Conservation (phyloP, 2,329 filamentous ascomycete species). For the Xylaria sp. region DNA sequence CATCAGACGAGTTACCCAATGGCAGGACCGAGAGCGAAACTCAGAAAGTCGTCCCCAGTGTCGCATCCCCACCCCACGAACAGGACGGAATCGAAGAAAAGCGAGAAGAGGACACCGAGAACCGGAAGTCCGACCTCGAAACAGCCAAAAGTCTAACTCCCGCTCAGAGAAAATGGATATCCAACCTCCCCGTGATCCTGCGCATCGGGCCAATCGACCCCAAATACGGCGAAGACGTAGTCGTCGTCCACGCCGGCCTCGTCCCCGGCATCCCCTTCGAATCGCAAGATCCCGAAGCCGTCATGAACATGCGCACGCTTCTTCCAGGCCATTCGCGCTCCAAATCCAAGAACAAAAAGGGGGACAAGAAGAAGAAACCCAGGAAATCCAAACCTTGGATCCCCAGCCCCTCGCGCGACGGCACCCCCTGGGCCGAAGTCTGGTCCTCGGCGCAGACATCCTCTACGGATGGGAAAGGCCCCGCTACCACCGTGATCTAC, state of each 20-base stretch:
- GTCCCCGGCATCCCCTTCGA: slow-evolving; percentile 68
- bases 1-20: neutral
- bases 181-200: slow-evolving; percentile 71
- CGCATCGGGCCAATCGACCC: slow-evolving; percentile 57
- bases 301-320: slow-evolving; percentile 90
- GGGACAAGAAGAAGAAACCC: neutral
- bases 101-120: slow-evolving; percentile 26
- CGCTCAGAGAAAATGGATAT: slow-evolving; percentile 64
- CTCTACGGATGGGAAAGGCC: slow-evolving; percentile 11
- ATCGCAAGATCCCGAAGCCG: slow-evolving; percentile 68
- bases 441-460: slow-evolving; percentile 51
- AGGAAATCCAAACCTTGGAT: slow-evolving; percentile 2
- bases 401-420: slow-evolving; percentile 35
- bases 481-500: slow-evolving; percentile 59
- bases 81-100: slow-evolving; percentile 10
- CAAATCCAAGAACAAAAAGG: neutral
- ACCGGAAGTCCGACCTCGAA: slow-evolving; percentile 40
- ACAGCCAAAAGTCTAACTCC: slow-evolving; percentile 48
- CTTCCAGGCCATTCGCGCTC: slow-evolving; percentile 42
- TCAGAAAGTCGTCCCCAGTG: neutral
- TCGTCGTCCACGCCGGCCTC: slow-evolving; percentile 81
- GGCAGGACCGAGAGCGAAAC: neutral
- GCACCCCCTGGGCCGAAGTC: slow-evolving; percentile 61
- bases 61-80: neutral
- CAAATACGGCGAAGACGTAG: slow-evolving; percentile 48